Percentiles rank a stretch among this genome's conserved stretches.
Evolutionary conservation across 2,329 filamentous ascomycete species (phyloP).

Genomic region (Fusarium aywerte): DNA sequence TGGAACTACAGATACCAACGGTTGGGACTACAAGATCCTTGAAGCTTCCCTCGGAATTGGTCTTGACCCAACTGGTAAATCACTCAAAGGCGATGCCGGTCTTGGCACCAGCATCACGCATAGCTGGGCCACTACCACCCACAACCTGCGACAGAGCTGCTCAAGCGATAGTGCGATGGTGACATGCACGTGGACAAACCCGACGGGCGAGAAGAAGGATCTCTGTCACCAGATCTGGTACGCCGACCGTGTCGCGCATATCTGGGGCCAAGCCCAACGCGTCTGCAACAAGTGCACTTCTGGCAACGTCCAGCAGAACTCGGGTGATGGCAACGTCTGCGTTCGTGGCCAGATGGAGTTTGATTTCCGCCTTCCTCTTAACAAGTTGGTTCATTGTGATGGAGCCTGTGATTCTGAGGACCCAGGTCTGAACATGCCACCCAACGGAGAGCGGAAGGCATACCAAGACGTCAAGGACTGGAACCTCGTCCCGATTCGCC

Average conservation of each 20-base stretch:
- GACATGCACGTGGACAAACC: neutral
- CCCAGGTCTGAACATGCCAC: neutral
- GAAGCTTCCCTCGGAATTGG: neutral
- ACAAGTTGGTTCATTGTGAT: neutral
- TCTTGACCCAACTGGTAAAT: neutral
- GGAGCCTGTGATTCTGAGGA: neutral
- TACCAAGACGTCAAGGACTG: neutral
- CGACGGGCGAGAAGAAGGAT: neutral
- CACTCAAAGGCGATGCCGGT: neutral
- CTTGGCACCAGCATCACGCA: neutral
- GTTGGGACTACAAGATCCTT: neutral
- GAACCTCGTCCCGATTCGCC: neutral
- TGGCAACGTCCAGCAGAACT: conserved; percentile 1
- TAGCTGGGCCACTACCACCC: neutral
- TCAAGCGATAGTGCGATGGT: neutral
- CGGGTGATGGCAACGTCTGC: neutral
- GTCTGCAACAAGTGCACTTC: neutral
- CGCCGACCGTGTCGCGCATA: neutral
- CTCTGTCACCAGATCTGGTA: conserved; percentile 7
- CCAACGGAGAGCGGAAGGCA: neutral
- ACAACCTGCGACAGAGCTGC: neutral
- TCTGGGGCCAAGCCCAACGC: conserved; percentile 4
- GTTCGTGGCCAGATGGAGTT: conserved; percentile 5
- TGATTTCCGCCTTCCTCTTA: neutral
- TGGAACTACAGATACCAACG: neutral